Base-by-base conservation (phyloP, 2,329 filamentous ascomycete genomes). In the Diplodia mutila region DNA sequence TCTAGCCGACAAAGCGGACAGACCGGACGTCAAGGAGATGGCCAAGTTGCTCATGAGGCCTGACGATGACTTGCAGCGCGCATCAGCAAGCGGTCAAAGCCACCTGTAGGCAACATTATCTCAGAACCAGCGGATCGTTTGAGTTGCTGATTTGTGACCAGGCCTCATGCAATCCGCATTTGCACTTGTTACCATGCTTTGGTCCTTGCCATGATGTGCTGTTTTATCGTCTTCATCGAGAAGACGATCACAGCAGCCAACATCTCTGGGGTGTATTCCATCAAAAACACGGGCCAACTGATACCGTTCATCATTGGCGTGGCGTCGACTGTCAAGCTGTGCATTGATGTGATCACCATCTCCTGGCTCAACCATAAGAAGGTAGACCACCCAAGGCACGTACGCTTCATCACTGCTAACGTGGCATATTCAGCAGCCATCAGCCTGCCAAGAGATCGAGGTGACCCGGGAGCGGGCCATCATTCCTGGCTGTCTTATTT, bases 271-370 rank as follows among this genome's bases (percentile, higher is more conserved):
- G 39, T 65, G 12, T 32, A 65, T 23, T 12, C 21, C 21, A 46
- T 54, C 49, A 42, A 18, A 1, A 42, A 34, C 12, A 65, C 51
- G 7, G 61, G 61, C 6, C 61, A 65, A 16, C 32, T 65, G 3
- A 65, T 65, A 9, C 61, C 61, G 16, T 65, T 65, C 61, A 65
- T 65, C 11, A 65, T 65, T n/a, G 61, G 61, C 0, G 21, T 65
- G 32, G 61, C 39, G 6, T 52, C 46, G 12, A 37, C 32, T 29
- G 29, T 29, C 12, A 53, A 21, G 18, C 42, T 32, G 18, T 8
- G 27, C 6, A 11, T 25, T 6, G 48, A 39, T 21, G 14, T 53
- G 8, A n/a, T 42, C 4, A 37, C 27, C 5, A 12, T 27, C 3
- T 54, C 7, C 11, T 54, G 52, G 52, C 27, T 54, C 16, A 23